These are phyloP conservation scores for Magnusiomyces paraingens DNA, from an alignment of 1,139 yeast genomes.

Conservation along the genomic window DNA sequence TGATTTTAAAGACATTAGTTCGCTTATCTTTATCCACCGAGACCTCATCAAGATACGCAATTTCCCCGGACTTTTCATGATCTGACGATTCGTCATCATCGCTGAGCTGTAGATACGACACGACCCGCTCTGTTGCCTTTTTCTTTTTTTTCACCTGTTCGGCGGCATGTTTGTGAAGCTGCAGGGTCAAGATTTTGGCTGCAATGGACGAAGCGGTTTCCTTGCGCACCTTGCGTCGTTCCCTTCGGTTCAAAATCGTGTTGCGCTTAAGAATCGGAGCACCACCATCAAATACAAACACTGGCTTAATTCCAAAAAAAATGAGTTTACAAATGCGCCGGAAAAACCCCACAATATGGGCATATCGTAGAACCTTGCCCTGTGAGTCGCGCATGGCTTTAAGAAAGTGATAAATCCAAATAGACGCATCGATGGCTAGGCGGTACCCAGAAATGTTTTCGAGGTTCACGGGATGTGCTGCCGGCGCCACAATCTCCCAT, in stretches of 20 bases:
- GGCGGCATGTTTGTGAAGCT: conserved; percentile 54
- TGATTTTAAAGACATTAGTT: conserved; percentile 1
- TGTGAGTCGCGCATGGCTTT: conserved; percentile 88
- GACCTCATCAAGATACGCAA: conserved; percentile 29
- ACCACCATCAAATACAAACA: conserved; percentile 97
- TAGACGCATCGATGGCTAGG: conserved; percentile 95
- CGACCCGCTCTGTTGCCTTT: conserved; percentile 26
- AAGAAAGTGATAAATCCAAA: conserved; percentile 95
- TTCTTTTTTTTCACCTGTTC: conserved; percentile 22
- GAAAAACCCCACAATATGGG: conserved; percentile 92
- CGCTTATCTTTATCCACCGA: conserved; percentile 15
- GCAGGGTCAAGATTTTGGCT: conserved; percentile 69
- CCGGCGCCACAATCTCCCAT: conserved; percentile 89
- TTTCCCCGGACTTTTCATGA: conserved; percentile 11
- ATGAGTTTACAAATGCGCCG: conserved; percentile 85
- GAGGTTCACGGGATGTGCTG: conserved; percentile 82
- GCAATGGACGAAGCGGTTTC: conserved; percentile 74
- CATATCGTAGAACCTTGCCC: conserved; percentile 69
- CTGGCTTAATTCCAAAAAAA: conserved; percentile 84
- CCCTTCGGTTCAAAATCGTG: conserved; percentile 65
- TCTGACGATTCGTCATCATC: conserved; percentile 17
- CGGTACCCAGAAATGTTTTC: conserved; percentile 71
- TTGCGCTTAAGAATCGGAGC: conserved; percentile 80
- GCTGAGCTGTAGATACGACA: neutral
- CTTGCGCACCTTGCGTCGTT: conserved; percentile 65